phyloP scores from a whole-genome alignment of 805 yeast genomes.

The Ogataea zsoltii region DNA sequence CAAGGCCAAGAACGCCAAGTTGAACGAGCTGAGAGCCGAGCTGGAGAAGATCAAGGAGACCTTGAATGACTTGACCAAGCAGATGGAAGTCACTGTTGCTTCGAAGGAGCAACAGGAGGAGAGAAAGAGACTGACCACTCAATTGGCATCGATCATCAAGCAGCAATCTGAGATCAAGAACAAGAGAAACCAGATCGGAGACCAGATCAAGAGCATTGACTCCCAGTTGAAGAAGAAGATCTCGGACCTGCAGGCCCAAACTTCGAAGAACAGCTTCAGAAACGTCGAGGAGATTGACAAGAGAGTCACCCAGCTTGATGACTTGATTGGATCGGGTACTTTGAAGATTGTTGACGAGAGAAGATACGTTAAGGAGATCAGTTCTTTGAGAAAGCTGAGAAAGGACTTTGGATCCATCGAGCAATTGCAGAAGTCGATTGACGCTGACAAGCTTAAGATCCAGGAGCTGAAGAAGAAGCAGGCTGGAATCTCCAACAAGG shows the following conservation, averaged over 20 bases:
- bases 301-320: slow-evolving; percentile 67
- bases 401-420: slow-evolving; percentile 76
- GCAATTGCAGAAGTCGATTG: slow-evolving; percentile 75
- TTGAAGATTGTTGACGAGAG: slow-evolving; percentile 91
- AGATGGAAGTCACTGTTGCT: slow-evolving; percentile 53
- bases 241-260: slow-evolving; percentile 68
- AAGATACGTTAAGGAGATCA: slow-evolving; percentile 79
- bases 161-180: slow-evolving; percentile 36
- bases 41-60: slow-evolving; percentile 62
- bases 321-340: slow-evolving; percentile 71
- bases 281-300: slow-evolving; percentile 67
- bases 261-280: slow-evolving; percentile 70
- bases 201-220: slow-evolving; percentile 73
- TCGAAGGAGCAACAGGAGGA: slow-evolving; percentile 53
- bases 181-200: slow-evolving; percentile 41
- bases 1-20: slow-evolving; percentile 57
- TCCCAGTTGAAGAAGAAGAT: slow-evolving; percentile 70
- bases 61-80: slow-evolving; percentile 51
- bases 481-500: slow-evolving; percentile 57
- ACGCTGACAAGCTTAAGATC: slow-evolving; percentile 73
- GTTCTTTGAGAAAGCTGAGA: slow-evolving; percentile 74
- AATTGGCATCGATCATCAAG: slow-evolving; percentile 45
- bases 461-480: slow-evolving; percentile 71
- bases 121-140: slow-evolving; percentile 47
- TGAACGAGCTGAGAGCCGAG: slow-evolving; percentile 56